Percentiles rank a stretch among this genome's conserved stretches.
Evolutionary conservation across 2,329 filamentous ascomycete species (phyloP).

Genomic region (Curvularia verruculosa): DNA sequence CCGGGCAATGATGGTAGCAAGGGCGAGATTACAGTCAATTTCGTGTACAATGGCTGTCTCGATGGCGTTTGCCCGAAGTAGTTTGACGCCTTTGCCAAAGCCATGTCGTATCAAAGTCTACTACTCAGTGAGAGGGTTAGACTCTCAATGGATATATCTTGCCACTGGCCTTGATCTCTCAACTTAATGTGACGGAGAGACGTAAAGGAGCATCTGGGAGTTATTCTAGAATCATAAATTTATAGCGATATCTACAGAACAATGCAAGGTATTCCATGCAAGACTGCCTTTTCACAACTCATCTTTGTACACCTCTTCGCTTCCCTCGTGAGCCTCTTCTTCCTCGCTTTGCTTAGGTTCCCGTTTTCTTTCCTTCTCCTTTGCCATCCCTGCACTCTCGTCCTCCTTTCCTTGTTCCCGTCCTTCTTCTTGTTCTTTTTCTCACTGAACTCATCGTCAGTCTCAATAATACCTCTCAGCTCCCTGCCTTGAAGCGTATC

Average conservation of each 20-base stretch:
- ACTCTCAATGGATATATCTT: not conserved
- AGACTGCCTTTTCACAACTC: constrained; percentile 32
- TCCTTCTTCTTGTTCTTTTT: constrained; percentile 28
- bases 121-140: not conserved
- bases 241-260: not conserved
- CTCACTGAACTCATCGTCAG: constrained; percentile 60
- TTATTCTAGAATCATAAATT: not conserved
- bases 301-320: constrained; percentile 51
- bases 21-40: not conserved
- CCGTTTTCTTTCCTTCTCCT: constrained; percentile 23
- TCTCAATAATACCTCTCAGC: constrained; percentile 72
- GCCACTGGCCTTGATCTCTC: not conserved
- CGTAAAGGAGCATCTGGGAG: not conserved
- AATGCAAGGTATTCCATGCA: not conserved
- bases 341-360: constrained; percentile 27
- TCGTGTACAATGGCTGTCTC: not conserved
- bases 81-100: not conserved
- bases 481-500: constrained; percentile 70
- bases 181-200: not conserved
- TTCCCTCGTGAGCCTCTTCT: constrained; percentile 42
- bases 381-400: constrained; percentile 22
- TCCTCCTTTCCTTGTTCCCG: constrained; percentile 55
- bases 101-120: not conserved
- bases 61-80: not conserved
- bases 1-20: not conserved